Conservation (phyloP, 1,284 basidiomycete species). For the Stygiomarasmius scandens region DNA sequence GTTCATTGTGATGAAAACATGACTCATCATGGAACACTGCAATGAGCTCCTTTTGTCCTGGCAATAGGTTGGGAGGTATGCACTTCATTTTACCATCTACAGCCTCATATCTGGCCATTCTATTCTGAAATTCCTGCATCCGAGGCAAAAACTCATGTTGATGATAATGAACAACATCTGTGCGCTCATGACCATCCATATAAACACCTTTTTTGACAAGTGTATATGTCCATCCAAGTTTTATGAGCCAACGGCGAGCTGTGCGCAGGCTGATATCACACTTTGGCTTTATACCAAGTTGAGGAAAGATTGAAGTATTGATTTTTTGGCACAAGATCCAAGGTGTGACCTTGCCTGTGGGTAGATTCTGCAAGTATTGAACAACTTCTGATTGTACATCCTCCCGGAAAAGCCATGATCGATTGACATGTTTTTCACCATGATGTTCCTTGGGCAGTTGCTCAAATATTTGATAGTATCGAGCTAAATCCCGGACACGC, state of each 20-base stretch:
- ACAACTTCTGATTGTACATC: conserved; percentile 20
- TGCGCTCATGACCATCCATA: conserved; percentile 40
- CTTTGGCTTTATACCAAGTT: conserved; percentile 24
- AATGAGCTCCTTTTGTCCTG: too few species aligned
- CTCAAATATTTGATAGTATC: conserved; percentile 6
- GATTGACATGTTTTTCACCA: conserved; percentile 26
- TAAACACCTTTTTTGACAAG: conserved; percentile 35
- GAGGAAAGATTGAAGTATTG: conserved; percentile 30
- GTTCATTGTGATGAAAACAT: too few species aligned
- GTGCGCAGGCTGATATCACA: conserved; percentile 26
- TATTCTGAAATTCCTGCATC: conserved; percentile 27
- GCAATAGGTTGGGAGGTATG: neutral
- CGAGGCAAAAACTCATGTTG: conserved; percentile 30
- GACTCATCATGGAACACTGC: too few species aligned
- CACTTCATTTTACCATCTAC: conserved; percentile 8
- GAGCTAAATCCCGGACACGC: conserved; percentile 5
- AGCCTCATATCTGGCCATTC: conserved; percentile 26
- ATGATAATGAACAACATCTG: conserved; percentile 37
- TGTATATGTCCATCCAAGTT: conserved; percentile 28
- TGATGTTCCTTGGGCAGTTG: conserved; percentile 15
- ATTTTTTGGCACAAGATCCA: conserved; percentile 25
- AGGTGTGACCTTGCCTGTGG: conserved; percentile 32
- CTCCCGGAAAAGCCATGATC: conserved; percentile 30
- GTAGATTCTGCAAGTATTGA: conserved; percentile 25
- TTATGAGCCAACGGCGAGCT: conserved; percentile 32